Conservation (phyloP, 331 rosid genomes). For the Ulmus americana region DNA sequence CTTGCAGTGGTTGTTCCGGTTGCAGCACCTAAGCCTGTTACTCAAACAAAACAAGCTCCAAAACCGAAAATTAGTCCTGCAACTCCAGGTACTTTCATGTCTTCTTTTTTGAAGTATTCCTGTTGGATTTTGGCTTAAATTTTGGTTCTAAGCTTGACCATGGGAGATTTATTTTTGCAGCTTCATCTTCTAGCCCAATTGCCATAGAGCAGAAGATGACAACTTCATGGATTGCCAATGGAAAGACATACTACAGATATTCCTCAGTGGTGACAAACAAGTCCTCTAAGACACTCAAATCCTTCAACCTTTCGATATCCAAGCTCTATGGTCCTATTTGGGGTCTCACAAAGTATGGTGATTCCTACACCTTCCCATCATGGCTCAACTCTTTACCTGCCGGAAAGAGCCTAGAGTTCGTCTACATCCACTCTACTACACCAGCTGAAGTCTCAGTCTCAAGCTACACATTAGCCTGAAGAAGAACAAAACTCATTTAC, state of each 20-base stretch:
- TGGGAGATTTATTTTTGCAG: slow-evolving; percentile 27
- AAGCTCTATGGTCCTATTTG: slow-evolving; percentile 86
- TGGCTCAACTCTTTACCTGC: slow-evolving; percentile 74
- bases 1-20: slow-evolving; percentile 53
- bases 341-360: slow-evolving; percentile 66
- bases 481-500: slow-evolving; percentile 12
- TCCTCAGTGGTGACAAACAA: slow-evolving; percentile 73
- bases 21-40: slow-evolving; percentile 39
- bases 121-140: slow-evolving; percentile 7
- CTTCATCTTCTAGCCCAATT: slow-evolving; percentile 51
- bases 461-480: slow-evolving; percentile 57
- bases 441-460: slow-evolving; percentile 64
- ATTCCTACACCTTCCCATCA: slow-evolving; percentile 67
- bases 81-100: slow-evolving; percentile 53
- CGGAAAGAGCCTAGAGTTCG: slow-evolving; percentile 83
- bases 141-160: slow-evolving; percentile 21
- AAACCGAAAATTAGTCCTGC: slow-evolving; percentile 47
- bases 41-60: slow-evolving; percentile 42
- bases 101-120: not conserved
- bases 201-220: slow-evolving; percentile 63
- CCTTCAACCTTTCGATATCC: slow-evolving; percentile 54
- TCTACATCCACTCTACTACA: slow-evolving; percentile 83
- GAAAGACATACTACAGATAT: slow-evolving; percentile 76
- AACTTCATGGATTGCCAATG: slow-evolving; percentile 59
- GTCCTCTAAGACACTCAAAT: slow-evolving; percentile 52